Evolutionary conservation across 345 rosid species (phyloP), one percentile per base, ranked within the genome.

Genomic region (Cochlearia excelsa): DNA sequence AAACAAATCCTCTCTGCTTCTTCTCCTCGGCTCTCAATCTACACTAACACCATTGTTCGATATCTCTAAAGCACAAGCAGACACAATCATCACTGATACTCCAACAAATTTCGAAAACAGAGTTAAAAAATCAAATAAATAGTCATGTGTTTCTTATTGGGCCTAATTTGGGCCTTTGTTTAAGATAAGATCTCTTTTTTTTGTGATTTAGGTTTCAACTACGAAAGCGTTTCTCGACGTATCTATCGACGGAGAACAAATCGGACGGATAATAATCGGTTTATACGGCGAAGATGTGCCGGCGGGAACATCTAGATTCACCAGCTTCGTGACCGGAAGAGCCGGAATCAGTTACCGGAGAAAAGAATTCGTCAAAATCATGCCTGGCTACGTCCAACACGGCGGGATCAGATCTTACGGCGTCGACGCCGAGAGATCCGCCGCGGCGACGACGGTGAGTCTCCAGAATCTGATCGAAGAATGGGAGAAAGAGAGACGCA

Each of bases 351-450:
- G 87, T 68, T 92, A 88, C 78, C 80, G 91, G 65, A 84, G 91
- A 68, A 92, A 88, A 74, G 97, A 88, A 76, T 92, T 92, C 66
- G 51, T 77, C 30, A 92, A 83, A 57, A 86, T 92, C 56, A 81
- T 76, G 87, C 94, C 97, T 1, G 83, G 76, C 26, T 92, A 88
- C 54, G 86, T 84, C 44, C 95, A 86, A 53, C 97, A 88, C 55
- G 84, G 97, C 0, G 97, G 97, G 1, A 80, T 92, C 59, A 84
- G 97, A 71, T 88, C 98, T 0, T 86, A 75, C 39, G 95, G 95
- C 2, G 90, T 74, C 42, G 96, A 92, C 55, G 88, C 85, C 0
- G 93, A 92, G 61, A 75, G 84, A 9, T 93, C 96, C 6, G 88
- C 95, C 2, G 68, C 60, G 4, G 77, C 75, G 37, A 79, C 75